phyloP scores from a whole-genome alignment of 2,329 filamentous ascomycete genomes.

The Aspergillus latus region DNA sequence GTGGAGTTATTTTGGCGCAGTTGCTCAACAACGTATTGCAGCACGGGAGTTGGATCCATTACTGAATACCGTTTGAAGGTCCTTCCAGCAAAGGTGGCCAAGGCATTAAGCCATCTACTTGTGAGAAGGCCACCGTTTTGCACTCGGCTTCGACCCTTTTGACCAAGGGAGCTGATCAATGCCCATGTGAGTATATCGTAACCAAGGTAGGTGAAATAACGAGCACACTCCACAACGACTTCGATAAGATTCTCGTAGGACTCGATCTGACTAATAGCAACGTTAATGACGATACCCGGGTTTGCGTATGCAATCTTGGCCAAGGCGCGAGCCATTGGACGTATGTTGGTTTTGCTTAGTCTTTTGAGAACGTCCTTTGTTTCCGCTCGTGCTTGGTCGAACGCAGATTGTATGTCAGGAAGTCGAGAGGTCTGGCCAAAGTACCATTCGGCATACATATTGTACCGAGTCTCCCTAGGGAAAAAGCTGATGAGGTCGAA shows the following conservation, averaged over 20 bases:
- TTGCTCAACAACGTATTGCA: slow-evolving; percentile 87
- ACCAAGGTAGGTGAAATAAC: slow-evolving; percentile 88
- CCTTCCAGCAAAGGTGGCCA: slow-evolving; percentile 87
- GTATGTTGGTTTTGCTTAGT: slow-evolving; percentile 81
- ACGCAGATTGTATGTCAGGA: slow-evolving; percentile 75
- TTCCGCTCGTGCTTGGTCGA: slow-evolving; percentile 72
- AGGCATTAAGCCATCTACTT: slow-evolving; percentile 85
- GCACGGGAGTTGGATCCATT: slow-evolving; percentile 78
- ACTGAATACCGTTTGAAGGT: slow-evolving; percentile 83
- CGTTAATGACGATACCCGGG: slow-evolving; percentile 86
- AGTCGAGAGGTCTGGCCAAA: slow-evolving; percentile 72
- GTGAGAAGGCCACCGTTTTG: slow-evolving; percentile 71
- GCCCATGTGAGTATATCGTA: slow-evolving; percentile 95
- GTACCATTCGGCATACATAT: slow-evolving; percentile 92
- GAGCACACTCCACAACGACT: slow-evolving; percentile 88
- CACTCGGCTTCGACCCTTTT: slow-evolving; percentile 57
- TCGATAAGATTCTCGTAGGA: slow-evolving; percentile 94
- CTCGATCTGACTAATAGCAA: slow-evolving; percentile 87
- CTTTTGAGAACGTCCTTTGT: slow-evolving; percentile 86
- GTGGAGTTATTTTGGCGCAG: slow-evolving; percentile 79
- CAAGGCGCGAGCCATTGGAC: slow-evolving; percentile 80
- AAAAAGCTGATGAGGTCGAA: slow-evolving; percentile 81
- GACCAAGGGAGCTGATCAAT: slow-evolving; percentile 69
- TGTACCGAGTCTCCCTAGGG: slow-evolving; percentile 73
- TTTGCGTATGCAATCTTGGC: slow-evolving; percentile 91